Base-by-base conservation (phyloP, 2,329 filamentous ascomycete genomes). In the Allantophomopsis cytisporea region DNA sequence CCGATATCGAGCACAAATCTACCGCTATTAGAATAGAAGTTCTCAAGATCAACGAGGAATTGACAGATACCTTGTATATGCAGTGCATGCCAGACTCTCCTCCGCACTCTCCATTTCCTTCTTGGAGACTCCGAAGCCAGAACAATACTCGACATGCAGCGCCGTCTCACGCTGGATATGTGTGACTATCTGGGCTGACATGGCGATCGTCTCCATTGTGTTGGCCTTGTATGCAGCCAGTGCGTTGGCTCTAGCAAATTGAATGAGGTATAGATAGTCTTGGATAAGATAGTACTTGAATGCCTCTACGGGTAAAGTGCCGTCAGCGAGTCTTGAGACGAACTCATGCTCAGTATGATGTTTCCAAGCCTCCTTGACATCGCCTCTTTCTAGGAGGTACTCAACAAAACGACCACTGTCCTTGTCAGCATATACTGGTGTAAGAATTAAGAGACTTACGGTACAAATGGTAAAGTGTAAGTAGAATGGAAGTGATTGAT, bases 251-350 rank as follows among this genome's bases (percentile, higher is more conserved):
- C 89, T 71, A 2, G 87, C 79, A 59, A 94, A 96, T 53, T 95
- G 88, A 36, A 83, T 71, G 34, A 95, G 63, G 53, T 91, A 96
- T 4, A 94, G 67, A 52, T 95, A 95, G 53, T 96, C 89, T 51
- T 96, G 89, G 8, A 91, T 71, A 41, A 96, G 74, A 55, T 95
- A 96, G 31, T 81, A 72, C 57, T 87, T 91, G 66, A 94, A 96
- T 0, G 77, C 80, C 34, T 82, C 73, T 1, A 81, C 50, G 0
- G 83, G 80, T 15, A 96, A 64, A 7, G 73, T 80, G 0, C 86
- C 87, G 42, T 80, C 68, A 1, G 82, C 87, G 53, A 96, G 66
- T 12, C 71, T 73, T 52, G 78, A 66, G 33, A 94, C 83, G 53
- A 96, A 96, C 0, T 80, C 74, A 54, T 96, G 89, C 47, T 87